phyloP scores from a whole-genome alignment of 306 rosid genomes.

The Mucuna pruriens region DNA sequence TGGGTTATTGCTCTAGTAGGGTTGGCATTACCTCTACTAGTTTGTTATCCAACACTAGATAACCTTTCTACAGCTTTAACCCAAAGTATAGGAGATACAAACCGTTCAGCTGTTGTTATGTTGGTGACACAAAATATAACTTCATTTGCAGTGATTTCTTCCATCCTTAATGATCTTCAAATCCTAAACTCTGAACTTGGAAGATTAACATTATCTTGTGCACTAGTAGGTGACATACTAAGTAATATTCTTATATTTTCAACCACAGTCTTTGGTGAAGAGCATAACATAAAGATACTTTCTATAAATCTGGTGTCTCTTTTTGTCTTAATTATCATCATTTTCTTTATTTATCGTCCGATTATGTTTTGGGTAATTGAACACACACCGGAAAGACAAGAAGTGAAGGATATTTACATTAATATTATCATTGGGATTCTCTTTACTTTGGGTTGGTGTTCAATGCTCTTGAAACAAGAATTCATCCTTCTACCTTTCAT shows the following conservation, averaged over 20 bases:
- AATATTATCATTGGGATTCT: conserved; percentile 32
- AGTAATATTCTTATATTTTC: background rate
- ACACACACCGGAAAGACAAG: conserved; percentile 54
- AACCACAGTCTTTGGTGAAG: background rate
- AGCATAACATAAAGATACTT: rapidly evolving
- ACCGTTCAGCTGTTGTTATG: background rate
- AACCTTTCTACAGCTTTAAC: rapidly evolving
- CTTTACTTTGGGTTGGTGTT: conserved; percentile 20
- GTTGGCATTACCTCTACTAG: background rate
- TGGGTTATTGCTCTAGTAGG: conserved; percentile 33
- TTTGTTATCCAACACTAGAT: background rate
- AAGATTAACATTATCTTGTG: conserved; percentile 38
- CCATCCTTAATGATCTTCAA: conserved; percentile 44
- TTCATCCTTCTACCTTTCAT: conserved; percentile 43
- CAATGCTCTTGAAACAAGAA: background rate
- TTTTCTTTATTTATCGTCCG: conserved; percentile 41
- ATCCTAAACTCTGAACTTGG: conserved; percentile 50
- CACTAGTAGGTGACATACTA: conserved; percentile 44
- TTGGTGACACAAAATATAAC: conserved; percentile 32
- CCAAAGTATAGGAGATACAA: too few species aligned
- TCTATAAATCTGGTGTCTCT: background rate
- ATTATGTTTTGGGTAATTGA: conserved; percentile 47
- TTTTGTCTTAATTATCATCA: background rate
- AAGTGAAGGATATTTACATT: conserved; percentile 44
- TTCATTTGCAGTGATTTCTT: conserved; percentile 46